A percentile compares a stretch with the other conserved stretches of the same genome.
Evolutionary conservation across 1,284 basidiomycete species (phyloP).

Genomic region (Papiliotrema laurentii): DNA sequence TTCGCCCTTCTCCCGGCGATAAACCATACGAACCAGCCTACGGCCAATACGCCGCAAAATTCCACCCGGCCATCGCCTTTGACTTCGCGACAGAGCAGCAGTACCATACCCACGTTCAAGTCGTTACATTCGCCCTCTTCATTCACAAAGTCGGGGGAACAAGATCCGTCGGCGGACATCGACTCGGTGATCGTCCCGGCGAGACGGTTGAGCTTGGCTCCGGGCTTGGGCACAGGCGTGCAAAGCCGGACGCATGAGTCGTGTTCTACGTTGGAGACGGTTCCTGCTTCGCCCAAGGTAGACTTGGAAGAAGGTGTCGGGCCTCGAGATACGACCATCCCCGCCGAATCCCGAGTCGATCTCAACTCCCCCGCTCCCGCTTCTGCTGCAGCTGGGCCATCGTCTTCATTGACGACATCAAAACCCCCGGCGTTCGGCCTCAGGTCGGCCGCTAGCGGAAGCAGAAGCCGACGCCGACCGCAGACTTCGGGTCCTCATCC

Average conservation of each 20-base stretch:
- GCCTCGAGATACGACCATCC: too few relatives aligned
- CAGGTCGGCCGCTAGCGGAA: too few relatives aligned
- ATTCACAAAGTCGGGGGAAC: not conserved
- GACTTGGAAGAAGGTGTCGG: too few relatives aligned
- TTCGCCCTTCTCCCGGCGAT: constrained; percentile 32
- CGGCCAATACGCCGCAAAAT: not conserved
- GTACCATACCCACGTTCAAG: constrained; percentile 7
- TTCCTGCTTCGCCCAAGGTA: not conserved
- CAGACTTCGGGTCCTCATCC: constrained; percentile 10
- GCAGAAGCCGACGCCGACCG: constrained; percentile 11
- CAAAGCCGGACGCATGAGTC: not conserved
- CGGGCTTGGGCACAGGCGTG: constrained; percentile 30
- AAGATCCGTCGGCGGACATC: constrained; percentile 1
- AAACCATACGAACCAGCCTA: constrained; percentile 14
- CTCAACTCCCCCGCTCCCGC: too few relatives aligned
- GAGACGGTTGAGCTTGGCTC: constrained; percentile 34
- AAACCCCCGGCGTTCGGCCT: too few relatives aligned
- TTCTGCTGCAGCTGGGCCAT: too few relatives aligned
- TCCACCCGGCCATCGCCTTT: constrained; percentile 15
- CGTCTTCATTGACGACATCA: too few relatives aligned
- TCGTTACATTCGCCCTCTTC: not conserved
- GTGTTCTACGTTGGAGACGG: not conserved
- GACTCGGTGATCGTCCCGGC: constrained; percentile 14
- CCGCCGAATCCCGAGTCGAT: too few relatives aligned
- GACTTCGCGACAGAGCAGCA: constrained; percentile 16